phyloP scores from a whole-genome alignment of 345 rosid species.

The Syzygium grande region DNA sequence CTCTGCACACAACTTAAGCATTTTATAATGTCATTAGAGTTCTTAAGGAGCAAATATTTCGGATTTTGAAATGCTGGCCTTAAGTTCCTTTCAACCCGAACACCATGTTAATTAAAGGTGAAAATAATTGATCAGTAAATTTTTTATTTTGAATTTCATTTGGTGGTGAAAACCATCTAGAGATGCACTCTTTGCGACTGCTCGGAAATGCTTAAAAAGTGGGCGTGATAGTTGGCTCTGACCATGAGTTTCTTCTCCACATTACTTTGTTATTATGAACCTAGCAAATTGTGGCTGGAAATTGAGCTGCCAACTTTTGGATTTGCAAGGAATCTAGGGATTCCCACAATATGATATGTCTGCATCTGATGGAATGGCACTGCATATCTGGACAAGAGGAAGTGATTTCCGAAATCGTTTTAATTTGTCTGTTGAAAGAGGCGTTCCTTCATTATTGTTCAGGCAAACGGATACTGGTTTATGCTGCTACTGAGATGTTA shows the following conservation, averaged over 20 bases:
- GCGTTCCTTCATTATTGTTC: not conserved
- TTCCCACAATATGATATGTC: conserved; percentile 4
- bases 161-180: not conserved
- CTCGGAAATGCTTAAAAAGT: not conserved
- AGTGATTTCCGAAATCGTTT: not conserved
- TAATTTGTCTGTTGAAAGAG: not conserved
- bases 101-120: not conserved
- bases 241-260: not conserved
- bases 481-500: not conserved
- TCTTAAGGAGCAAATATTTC: not conserved
- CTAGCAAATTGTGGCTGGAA: not conserved
- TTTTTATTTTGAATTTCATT: not conserved
- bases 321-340: not conserved
- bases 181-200: not conserved
- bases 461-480: not conserved
- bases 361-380: conserved; percentile 10
- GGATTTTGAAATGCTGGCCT: not conserved
- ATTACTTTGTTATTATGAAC: not conserved
- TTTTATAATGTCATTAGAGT: not conserved
- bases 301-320: not conserved
- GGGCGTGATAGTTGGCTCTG: not conserved
- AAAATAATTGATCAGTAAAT: not conserved
- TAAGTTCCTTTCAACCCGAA: not conserved
- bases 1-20: not conserved
- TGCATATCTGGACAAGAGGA: conserved; percentile 4